These are phyloP conservation scores for Avena eriantha DNA, from an alignment of 176 grass and related monocot genomes.

Conservation along the genomic window DNA sequence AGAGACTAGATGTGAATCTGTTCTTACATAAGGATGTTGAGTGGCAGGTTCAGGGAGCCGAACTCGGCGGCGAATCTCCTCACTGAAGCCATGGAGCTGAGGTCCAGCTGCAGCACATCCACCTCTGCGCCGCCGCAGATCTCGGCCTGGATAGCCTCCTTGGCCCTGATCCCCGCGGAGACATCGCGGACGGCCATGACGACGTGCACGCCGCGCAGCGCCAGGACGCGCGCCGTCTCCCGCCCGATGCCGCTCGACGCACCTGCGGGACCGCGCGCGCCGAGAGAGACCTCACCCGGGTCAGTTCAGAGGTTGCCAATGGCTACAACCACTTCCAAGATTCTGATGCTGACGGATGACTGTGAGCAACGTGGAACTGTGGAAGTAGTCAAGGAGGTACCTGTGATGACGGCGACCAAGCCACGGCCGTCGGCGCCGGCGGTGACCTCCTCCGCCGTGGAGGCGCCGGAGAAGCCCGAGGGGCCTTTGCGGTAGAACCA, in stretches of 20 bases:
- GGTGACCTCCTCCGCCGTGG: constrained; percentile 74
- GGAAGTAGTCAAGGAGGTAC: neutral
- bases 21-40: constrained; percentile 74
- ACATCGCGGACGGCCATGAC: constrained; percentile 66
- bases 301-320: neutral
- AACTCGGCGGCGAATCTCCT: constrained; percentile 61
- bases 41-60: constrained; percentile 50
- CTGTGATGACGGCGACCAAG: constrained; percentile 62
- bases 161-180: constrained; percentile 45
- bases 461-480: constrained; percentile 68
- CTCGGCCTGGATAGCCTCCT: constrained; percentile 48
- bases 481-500: constrained; percentile 47
- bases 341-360: neutral
- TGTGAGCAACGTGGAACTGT: neutral
- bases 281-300: neutral
- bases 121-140: constrained; percentile 42
- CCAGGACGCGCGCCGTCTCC: constrained; percentile 71
- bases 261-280: constrained; percentile 32
- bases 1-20: neutral
- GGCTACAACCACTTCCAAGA: neutral
- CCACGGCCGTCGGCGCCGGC: constrained; percentile 50
- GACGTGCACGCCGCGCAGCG: constrained; percentile 60
- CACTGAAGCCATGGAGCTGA: constrained; percentile 68
- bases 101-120: constrained; percentile 74
- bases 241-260: constrained; percentile 72